phyloP scores from a whole-genome alignment of 805 yeast genomes.

The Candida hungchunana region DNA sequence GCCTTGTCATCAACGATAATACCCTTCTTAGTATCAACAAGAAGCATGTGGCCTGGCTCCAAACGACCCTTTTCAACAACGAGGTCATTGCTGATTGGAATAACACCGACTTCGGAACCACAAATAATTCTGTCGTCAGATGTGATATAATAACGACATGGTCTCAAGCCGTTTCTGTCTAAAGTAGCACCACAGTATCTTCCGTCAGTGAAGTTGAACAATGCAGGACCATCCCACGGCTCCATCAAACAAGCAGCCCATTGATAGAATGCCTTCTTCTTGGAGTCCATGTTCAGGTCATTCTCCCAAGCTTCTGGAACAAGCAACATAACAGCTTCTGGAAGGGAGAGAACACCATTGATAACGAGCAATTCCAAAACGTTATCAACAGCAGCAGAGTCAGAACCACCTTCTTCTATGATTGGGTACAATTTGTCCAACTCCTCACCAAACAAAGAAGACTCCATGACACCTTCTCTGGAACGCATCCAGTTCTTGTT shows the following conservation, averaged over 20 bases:
- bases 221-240: constrained; percentile 99
- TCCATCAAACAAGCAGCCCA: constrained; percentile 99
- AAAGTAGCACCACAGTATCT: constrained; percentile 97
- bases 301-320: constrained; percentile 99
- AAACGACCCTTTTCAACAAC: constrained; percentile 89
- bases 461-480: constrained; percentile 93
- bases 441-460: constrained; percentile 84
- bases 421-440: constrained; percentile 89
- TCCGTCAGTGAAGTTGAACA: constrained; percentile 95
- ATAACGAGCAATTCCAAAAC: constrained; percentile 88
- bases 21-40: constrained; percentile 92
- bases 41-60: constrained; percentile 93
- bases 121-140: constrained; percentile 94
- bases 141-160: constrained; percentile 95
- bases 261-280: constrained; percentile 91
- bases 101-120: constrained; percentile 98
- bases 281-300: constrained; percentile 80
- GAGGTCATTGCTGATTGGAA: constrained; percentile 78
- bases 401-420: constrained; percentile 98
- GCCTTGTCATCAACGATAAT: constrained; percentile 90
- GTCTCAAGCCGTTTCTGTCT: constrained; percentile 96
- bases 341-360: constrained; percentile 86
- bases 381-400: constrained; percentile 96
- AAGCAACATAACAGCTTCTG: constrained; percentile 95
- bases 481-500: constrained; percentile 99